A percentile compares a stretch with the other conserved stretches of the same genome.
Conservation (phyloP, 768 basidiomycete genomes). For the Pholiota microspora region DNA sequence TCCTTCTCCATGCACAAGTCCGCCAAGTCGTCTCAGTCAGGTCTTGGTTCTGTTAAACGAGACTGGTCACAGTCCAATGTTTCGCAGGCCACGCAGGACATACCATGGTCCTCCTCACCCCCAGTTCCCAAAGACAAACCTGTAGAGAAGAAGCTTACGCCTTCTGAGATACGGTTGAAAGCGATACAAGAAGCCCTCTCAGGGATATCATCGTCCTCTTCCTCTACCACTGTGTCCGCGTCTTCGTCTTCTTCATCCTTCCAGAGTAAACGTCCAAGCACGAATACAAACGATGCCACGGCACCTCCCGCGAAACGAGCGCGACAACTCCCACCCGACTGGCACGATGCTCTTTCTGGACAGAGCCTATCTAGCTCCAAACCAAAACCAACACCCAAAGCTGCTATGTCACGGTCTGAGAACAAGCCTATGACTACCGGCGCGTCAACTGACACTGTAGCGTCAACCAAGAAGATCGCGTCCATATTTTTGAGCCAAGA, state of each 20-base stretch:
- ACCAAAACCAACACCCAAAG: neutral
- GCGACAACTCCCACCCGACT: conserved; percentile 53
- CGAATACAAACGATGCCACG: conserved; percentile 15
- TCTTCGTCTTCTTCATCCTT: conserved; percentile 27
- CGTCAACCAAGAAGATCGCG: conserved; percentile 14
- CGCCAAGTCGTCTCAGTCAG: conserved; percentile 40
- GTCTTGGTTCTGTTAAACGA: conserved; percentile 57
- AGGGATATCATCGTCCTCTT: conserved; percentile 17
- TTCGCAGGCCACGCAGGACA: conserved; percentile 34
- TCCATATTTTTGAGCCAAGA: conserved; percentile 75
- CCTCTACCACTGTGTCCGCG: conserved; percentile 19
- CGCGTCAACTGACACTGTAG: neutral
- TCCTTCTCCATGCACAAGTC: conserved; percentile 7
- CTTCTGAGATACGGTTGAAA: conserved; percentile 43
- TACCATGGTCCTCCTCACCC: conserved; percentile 43
- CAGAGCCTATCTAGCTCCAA: conserved; percentile 26
- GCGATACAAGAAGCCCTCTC: conserved; percentile 59
- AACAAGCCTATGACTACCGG: neutral
- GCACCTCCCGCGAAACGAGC: conserved; percentile 44
- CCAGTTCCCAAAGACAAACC: conserved; percentile 11
- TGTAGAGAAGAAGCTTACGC: conserved; percentile 23
- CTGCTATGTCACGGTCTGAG: neutral
- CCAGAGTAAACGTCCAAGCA: conserved; percentile 38
- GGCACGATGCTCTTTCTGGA: conserved; percentile 36
- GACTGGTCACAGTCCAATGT: conserved; percentile 52